These are phyloP conservation scores for Glycine soja DNA, from an alignment of 306 rosid species.

Conservation along the genomic window DNA sequence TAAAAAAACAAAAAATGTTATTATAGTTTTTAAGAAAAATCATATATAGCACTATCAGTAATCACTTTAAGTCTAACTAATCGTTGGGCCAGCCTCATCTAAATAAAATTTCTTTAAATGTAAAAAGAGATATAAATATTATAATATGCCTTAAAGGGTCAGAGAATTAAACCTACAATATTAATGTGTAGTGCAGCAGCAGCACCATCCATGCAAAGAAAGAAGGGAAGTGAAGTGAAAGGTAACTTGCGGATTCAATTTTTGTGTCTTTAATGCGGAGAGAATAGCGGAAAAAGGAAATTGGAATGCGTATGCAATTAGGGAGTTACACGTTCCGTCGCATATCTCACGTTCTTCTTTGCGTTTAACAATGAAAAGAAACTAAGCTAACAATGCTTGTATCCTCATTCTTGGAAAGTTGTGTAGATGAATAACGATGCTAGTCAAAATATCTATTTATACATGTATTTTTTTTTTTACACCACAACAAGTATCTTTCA, in stretches of 20 bases:
- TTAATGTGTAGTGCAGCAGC: background rate
- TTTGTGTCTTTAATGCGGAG: constrained; percentile 29
- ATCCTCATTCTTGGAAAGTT: background rate
- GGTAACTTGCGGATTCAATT: background rate
- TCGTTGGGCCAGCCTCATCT: too few species aligned
- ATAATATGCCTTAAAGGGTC: background rate
- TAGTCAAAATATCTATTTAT: too few species aligned
- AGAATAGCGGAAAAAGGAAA: constrained; percentile 36
- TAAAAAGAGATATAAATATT: background rate
- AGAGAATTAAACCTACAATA: background rate
- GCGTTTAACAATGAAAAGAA: constrained; percentile 1
- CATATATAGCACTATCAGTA: too few species aligned
- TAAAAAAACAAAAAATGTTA: too few species aligned
- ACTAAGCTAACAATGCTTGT: background rate
- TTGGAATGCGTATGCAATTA: constrained; percentile 29
- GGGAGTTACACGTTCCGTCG: constrained; percentile 32
- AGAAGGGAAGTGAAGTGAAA: background rate
- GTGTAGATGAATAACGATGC: background rate
- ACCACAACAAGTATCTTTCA: too few species aligned
- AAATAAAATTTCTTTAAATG: too few species aligned
- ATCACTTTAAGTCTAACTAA: too few species aligned
- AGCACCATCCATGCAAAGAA: background rate
- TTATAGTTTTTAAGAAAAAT: too few species aligned
- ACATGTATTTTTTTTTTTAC: too few species aligned
- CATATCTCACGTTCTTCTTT: constrained; percentile 1